Evolutionary conservation across 768 basidiomycete genomes (phyloP).

Genomic region (Rossbeevera mucosa): DNA sequence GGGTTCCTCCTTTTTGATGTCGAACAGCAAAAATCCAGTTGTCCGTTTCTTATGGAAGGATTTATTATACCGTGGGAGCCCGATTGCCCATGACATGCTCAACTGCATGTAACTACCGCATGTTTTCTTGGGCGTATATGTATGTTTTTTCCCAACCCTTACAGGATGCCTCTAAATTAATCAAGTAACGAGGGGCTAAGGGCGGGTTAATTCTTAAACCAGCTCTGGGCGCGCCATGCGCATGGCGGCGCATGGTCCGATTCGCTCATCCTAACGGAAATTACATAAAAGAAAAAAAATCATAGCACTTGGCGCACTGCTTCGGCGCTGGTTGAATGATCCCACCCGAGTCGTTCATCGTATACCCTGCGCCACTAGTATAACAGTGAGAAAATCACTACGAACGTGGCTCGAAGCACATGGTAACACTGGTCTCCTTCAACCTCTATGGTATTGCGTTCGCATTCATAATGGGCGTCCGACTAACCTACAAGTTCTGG

Average conservation of each 20-base stretch:
- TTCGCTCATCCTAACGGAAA: slow-evolving; percentile 2
- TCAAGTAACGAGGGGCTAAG: slow-evolving; percentile 1
- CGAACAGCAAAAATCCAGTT: background rate
- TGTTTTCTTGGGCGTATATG: background rate
- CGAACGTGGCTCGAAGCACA: background rate
- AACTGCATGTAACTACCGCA: background rate
- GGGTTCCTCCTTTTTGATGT: background rate
- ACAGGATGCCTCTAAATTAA: background rate
- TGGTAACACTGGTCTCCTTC: background rate
- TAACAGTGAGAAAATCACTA: background rate
- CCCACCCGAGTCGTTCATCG: background rate
- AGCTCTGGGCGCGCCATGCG: background rate
- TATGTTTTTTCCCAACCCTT: slow-evolving; percentile 2
- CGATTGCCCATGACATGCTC: background rate
- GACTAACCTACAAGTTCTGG: background rate
- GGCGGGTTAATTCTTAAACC: background rate
- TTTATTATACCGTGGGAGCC: background rate
- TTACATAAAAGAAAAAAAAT: background rate
- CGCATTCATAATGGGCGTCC: background rate
- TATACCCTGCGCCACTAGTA: background rate
- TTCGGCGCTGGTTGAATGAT: slow-evolving; percentile 3
- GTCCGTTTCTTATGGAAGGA: background rate
- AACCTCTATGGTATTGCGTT: background rate
- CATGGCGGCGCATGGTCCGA: slow-evolving; percentile 9
- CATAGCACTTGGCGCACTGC: slow-evolving; percentile 1